These are phyloP conservation scores for Conoideocrella luteorostrata DNA, from an alignment of 2,329 filamentous ascomycete species.

Conservation along the genomic window DNA sequence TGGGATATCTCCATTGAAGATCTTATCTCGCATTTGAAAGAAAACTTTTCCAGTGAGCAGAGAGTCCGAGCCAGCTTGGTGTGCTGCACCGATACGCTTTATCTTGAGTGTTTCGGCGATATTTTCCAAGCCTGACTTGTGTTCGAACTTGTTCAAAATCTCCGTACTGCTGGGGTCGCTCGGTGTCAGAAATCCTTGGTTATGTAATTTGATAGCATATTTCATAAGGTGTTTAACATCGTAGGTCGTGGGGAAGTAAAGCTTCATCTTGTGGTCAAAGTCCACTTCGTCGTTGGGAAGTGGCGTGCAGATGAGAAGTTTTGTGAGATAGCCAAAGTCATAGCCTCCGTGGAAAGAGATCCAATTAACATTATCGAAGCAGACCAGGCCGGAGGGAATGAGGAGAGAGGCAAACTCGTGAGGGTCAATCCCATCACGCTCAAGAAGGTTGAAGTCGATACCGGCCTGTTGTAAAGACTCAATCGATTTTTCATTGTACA, in stretches of 20 bases:
- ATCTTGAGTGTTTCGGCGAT: constrained; percentile 90
- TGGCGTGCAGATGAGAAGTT: constrained; percentile 76
- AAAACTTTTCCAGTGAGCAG: constrained; percentile 91
- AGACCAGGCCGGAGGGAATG: constrained; percentile 85
- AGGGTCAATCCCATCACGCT: constrained; percentile 85
- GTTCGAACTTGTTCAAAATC: constrained; percentile 77
- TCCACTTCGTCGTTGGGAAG: constrained; percentile 85
- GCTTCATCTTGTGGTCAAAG: constrained; percentile 82
- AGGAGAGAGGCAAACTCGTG: constrained; percentile 82
- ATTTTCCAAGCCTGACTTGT: constrained; percentile 87
- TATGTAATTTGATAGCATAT: constrained; percentile 67
- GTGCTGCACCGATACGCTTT: constrained; percentile 77
- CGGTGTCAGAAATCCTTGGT: constrained; percentile 55
- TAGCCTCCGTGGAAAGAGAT: constrained; percentile 97
- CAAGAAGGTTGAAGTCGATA: constrained; percentile 82
- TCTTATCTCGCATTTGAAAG: constrained; percentile 83
- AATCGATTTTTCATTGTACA: constrained; percentile 96
- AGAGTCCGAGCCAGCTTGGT: constrained; percentile 91
- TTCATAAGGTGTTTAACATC: constrained; percentile 98
- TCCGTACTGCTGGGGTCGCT: constrained; percentile 60
- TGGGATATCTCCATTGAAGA: constrained; percentile 77
- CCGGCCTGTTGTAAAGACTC: constrained; percentile 84
- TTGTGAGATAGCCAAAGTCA: constrained; percentile 95
- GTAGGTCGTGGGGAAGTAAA: constrained; percentile 88
- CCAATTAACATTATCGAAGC: constrained; percentile 86